Percentiles rank a stretch among this genome's conserved stretches.
phyloP scores from a whole-genome alignment of 2,329 filamentous ascomycete genomes.

The Knufia petricola region DNA sequence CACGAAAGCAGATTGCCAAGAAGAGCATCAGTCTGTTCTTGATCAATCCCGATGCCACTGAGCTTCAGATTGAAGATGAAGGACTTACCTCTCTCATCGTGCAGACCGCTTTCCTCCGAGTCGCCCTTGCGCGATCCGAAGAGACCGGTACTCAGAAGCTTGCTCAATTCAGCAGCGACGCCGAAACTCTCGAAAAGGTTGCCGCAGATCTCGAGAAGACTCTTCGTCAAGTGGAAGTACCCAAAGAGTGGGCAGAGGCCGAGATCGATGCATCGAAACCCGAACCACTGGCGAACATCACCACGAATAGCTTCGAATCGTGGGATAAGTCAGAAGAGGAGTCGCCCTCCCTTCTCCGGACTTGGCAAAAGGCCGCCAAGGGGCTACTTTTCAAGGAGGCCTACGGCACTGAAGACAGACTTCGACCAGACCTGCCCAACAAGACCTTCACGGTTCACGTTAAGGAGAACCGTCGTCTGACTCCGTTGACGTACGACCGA shows the following conservation, averaged over 20 bases:
- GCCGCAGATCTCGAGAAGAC: slow-evolving; percentile 53
- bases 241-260: slow-evolving; percentile 68
- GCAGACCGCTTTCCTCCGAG: slow-evolving; percentile 73
- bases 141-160: slow-evolving; percentile 58
- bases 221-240: slow-evolving; percentile 64
- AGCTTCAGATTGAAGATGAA: slow-evolving; percentile 57
- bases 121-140: slow-evolving; percentile 59
- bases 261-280: slow-evolving; percentile 48
- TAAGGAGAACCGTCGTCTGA: slow-evolving; percentile 90
- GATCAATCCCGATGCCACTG: slow-evolving; percentile 60
- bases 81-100: slow-evolving; percentile 56
- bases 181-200: slow-evolving; percentile 54
- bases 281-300: slow-evolving; percentile 54
- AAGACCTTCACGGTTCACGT: slow-evolving; percentile 84
- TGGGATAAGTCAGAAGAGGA: slow-evolving; percentile 71
- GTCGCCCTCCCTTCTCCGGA: slow-evolving; percentile 54
- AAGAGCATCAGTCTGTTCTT: slow-evolving; percentile 64
- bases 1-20: slow-evolving; percentile 62
- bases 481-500: slow-evolving; percentile 78
- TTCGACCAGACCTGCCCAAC: slow-evolving; percentile 76
- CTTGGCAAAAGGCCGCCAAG: slow-evolving; percentile 80
- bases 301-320: slow-evolving; percentile 68
- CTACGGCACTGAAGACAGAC: slow-evolving; percentile 60
- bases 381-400: slow-evolving; percentile 90
- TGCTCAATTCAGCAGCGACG: slow-evolving; percentile 48